These are phyloP conservation scores for Brassica cretica DNA, from an alignment of 345 rosid species.

Conservation along the genomic window DNA sequence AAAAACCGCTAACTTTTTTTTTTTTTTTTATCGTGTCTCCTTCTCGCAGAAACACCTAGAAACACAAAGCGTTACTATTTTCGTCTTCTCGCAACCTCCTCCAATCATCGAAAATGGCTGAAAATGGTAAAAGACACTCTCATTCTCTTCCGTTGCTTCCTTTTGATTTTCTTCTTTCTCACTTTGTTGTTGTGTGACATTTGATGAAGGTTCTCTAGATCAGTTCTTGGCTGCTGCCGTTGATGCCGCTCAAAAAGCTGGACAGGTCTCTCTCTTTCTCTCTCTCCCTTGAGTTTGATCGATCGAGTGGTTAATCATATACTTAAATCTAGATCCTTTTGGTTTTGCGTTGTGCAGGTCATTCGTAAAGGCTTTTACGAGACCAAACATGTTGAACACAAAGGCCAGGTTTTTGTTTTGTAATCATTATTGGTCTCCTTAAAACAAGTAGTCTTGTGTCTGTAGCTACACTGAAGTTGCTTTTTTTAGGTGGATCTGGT, in stretches of 20 bases:
- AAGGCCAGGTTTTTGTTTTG: constrained; percentile 60
- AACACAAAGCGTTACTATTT: constrained; percentile 10
- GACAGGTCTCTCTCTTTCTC: constrained; percentile 51
- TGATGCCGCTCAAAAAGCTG: constrained; percentile 89
- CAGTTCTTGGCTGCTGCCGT: constrained; percentile 67
- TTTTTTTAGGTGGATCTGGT: constrained; percentile 83
- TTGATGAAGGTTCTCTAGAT: constrained; percentile 51
- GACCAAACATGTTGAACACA: constrained; percentile 91
- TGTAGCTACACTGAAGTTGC: not conserved
- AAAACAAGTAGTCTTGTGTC: not conserved
- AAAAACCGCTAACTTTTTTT: not conserved
- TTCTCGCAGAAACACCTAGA: constrained; percentile 13
- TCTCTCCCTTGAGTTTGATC: not conserved
- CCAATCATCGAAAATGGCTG: constrained; percentile 44
- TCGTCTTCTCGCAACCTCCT: constrained; percentile 6
- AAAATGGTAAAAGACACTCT: constrained; percentile 46
- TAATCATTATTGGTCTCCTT: not conserved
- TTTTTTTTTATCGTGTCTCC: not conserved
- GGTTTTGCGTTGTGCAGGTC: constrained; percentile 42
- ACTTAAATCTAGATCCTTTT: not conserved
- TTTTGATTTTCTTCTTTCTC: constrained; percentile 7
- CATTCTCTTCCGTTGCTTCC: not conserved
- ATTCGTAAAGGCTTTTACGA: constrained; percentile 78
- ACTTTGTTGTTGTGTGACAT: constrained; percentile 15
- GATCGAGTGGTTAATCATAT: not conserved